phyloP scores from a whole-genome alignment of 192 early-diverging fungal genomes.

The Mortierella antarctica region DNA sequence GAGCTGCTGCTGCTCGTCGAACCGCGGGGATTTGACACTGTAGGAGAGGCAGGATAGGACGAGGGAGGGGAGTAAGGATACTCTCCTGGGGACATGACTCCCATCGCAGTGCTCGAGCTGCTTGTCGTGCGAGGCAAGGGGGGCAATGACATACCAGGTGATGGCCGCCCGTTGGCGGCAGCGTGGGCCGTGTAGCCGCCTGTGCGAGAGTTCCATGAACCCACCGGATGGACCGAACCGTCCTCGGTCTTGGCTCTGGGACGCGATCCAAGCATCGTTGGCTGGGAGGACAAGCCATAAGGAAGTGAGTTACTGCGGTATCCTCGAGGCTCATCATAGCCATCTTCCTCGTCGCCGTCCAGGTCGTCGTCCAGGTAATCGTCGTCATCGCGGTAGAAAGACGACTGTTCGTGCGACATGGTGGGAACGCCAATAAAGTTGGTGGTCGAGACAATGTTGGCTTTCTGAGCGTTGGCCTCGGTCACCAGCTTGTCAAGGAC shows the following conservation, averaged over 20 bases:
- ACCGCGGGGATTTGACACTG: conserved; percentile 57
- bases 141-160: conserved; percentile 52
- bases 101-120: conserved; percentile 45
- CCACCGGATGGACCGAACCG: conserved; percentile 27
- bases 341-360: conserved; percentile 52
- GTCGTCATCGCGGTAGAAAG: conserved; percentile 57
- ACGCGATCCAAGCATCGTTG: conserved; percentile 42
- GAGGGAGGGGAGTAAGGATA: conserved; percentile 65
- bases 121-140: conserved; percentile 47
- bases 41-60: conserved; percentile 67
- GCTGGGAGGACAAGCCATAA: conserved; percentile 43
- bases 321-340: conserved; percentile 33
- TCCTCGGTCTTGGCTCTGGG: conserved; percentile 55
- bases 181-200: conserved; percentile 36
- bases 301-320: conserved; percentile 56
- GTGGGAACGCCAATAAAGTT: conserved; percentile 42
- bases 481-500: conserved; percentile 80
- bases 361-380: conserved; percentile 60
- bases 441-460: conserved; percentile 48
- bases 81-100: conserved; percentile 47
- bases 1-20: conserved; percentile 52
- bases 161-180: conserved; percentile 23
- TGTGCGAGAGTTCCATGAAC: conserved; percentile 40
- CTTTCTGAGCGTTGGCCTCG: conserved; percentile 56
- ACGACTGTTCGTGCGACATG: conserved; percentile 40